A percentile compares a stretch with the other conserved stretches of the same genome.
Evolutionary conservation across 805 yeast genomes (phyloP).

Genomic region (Barnettozyma siamensis): DNA sequence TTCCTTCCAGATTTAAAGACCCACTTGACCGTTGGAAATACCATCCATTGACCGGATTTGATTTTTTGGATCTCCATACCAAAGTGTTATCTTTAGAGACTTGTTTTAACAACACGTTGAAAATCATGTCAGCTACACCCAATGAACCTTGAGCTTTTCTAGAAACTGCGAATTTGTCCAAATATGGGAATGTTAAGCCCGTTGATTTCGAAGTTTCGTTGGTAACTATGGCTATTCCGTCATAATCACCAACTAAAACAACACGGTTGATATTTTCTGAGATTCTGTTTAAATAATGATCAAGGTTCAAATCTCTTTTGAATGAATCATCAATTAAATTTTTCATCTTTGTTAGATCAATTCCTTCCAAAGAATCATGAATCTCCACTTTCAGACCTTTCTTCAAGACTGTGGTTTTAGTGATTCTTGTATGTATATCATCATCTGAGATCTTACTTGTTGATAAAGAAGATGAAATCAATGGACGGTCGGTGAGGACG

Average conservation of each 20-base stretch:
- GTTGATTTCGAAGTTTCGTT: conserved; percentile 47
- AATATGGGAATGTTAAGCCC: conserved; percentile 52
- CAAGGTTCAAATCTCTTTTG: conserved; percentile 56
- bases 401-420: conserved; percentile 67
- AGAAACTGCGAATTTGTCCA: conserved; percentile 92
- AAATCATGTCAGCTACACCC: conserved; percentile 89
- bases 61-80: conserved; percentile 78
- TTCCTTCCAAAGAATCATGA: conserved; percentile 11
- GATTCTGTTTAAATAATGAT: conserved; percentile 63
- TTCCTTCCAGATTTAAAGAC: conserved; percentile 41
- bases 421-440: conserved; percentile 22
- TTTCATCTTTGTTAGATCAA: conserved; percentile 51
- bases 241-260: conserved; percentile 88
- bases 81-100: conserved; percentile 63
- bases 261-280: conserved; percentile 64
- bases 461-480: conserved; percentile 87
- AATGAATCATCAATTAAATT: conserved; percentile 74
- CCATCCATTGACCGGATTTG: conserved; percentile 95
- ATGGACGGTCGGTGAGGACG: conserved; percentile 84
- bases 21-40: conserved; percentile 89
- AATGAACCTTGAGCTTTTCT: conserved; percentile 82
- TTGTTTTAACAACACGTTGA: conserved; percentile 65
- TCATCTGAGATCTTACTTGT: conserved; percentile 36
- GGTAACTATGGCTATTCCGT: conserved; percentile 90
- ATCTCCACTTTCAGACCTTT: conserved; percentile 45